Conservation (phyloP, 495 filamentous ascomycete genomes). For the Penicillium salamii region DNA sequence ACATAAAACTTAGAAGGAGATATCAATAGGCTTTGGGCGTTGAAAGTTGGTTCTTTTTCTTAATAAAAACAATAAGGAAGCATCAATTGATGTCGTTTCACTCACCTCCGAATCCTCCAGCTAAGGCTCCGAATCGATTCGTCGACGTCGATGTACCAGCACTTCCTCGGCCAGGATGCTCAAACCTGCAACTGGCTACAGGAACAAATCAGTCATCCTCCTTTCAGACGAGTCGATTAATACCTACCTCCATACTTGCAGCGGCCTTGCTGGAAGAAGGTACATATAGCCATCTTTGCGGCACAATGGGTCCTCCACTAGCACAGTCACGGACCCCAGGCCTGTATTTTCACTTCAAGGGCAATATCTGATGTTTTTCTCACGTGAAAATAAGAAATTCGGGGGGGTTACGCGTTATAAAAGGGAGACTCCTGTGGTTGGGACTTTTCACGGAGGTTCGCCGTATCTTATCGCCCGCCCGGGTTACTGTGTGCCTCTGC, state of each 20-base stretch:
- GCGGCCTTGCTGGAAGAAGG: conserved; percentile 66
- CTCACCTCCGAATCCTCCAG: conserved; percentile 40
- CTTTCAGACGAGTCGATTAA: not conserved
- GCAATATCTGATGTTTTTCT: no score
- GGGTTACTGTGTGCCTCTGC: not conserved
- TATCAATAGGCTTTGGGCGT: no score
- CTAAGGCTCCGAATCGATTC: conserved; percentile 45
- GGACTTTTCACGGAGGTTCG: conserved; percentile 5
- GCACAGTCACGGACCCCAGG: no score
- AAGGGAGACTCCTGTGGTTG: conserved; percentile 1
- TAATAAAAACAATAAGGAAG: not conserved
- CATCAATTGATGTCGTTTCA: conserved; percentile 1
- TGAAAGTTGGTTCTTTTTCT: no score
- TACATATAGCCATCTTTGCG: conserved; percentile 60
- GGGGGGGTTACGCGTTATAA: not conserved
- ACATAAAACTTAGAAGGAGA: no score
- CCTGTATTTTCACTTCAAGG: no score
- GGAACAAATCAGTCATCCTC: conserved; percentile 9
- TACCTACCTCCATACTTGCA: conserved; percentile 67
- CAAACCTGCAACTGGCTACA: conserved; percentile 52
- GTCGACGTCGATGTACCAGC: conserved; percentile 25
- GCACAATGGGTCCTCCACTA: no score
- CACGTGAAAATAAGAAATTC: no score
- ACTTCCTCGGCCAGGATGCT: conserved; percentile 46
- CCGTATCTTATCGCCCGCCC: conserved; percentile 6